A percentile compares a stretch with the other conserved stretches of the same genome.
Conservation (phyloP, 2,329 filamentous ascomycete species). For the Alternaria sp. region DNA sequence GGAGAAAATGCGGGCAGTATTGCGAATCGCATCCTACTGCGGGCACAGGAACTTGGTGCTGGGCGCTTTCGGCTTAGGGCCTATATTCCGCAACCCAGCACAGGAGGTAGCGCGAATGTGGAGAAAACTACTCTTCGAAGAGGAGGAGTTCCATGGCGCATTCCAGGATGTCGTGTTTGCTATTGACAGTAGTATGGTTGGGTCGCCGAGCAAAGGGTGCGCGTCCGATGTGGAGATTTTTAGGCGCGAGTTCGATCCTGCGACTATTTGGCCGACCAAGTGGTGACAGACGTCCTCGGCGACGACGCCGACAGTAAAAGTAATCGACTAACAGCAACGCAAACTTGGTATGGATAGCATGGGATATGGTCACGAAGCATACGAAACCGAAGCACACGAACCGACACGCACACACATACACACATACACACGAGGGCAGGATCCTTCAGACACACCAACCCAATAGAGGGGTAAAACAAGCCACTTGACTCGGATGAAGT, state of each 20-base stretch:
- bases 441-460: conserved; percentile 10
- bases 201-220: conserved; percentile 40
- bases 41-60: conserved; percentile 52
- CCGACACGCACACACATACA: conserved; percentile 9
- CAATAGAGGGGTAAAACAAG: conserved; percentile 20
- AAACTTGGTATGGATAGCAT: neutral
- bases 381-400: conserved; percentile 5
- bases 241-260: conserved; percentile 49
- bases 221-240: conserved; percentile 53
- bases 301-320: neutral
- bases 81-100: conserved; percentile 56
- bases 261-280: conserved; percentile 49
- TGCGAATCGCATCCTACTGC: conserved; percentile 69
- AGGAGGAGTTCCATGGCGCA: conserved; percentile 55
- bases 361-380: conserved; percentile 2
- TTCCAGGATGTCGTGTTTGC: conserved; percentile 57
- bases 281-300: conserved; percentile 22
- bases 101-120: conserved; percentile 56
- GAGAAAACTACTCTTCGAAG: conserved; percentile 53
- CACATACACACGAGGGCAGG: conserved; percentile 4
- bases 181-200: conserved; percentile 51
- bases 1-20: conserved; percentile 74
- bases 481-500: conserved; percentile 23
- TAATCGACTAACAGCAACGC: neutral
- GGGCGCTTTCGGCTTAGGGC: conserved; percentile 56